Evolutionary conservation across 768 basidiomycete species (phyloP), one percentile per base, ranked within the genome.

Genomic region (Royoungia palumana): DNA sequence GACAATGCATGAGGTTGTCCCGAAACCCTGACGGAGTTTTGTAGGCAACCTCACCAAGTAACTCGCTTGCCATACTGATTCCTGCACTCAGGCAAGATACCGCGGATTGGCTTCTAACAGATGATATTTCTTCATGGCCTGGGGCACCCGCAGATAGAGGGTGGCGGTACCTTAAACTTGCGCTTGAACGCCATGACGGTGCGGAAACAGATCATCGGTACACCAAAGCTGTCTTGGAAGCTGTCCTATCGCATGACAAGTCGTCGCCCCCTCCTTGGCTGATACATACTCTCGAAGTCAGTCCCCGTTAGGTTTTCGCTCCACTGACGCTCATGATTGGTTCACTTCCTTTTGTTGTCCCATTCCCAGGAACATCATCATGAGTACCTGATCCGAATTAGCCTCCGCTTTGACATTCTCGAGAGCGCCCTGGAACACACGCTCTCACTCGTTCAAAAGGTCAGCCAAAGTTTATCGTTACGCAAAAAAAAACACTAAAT

Each of bases 101-200:
- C 4, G 81, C 82, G 1, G 82, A 86, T 54, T 97, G 94, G 94
- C 74, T 97, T 28, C 72, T 89, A 32, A 84, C 84, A 17, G 89
- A 92, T 60, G 81, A 84, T 50, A 77, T 89, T 10, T 77, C 83
- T 2, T 85, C 87, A 0, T 95, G 95, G 86, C 78, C 87, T 17
- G 94, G 94, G 5, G 79, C 87, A 6, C 73, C 83, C 16, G 78
- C 83, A 30, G 85, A 89, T 55, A 80, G 88, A 53, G 92, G 85
- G 5, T 94, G 94, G 89, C 79, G 87, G 61, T 93, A 93, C 65
- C 77, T 99, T 38, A 87, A 91, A 54, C 76, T 83, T 55, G 79
- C 85, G 17, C 73, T 97, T 52, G 80, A 85, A 48, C 81, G 85
- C 41, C 80, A 96, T 58, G 95, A 99, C 62, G 74, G 73, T 11